Conservation (phyloP, 2,329 filamentous ascomycete species). For the Fusarium sp. region DNA sequence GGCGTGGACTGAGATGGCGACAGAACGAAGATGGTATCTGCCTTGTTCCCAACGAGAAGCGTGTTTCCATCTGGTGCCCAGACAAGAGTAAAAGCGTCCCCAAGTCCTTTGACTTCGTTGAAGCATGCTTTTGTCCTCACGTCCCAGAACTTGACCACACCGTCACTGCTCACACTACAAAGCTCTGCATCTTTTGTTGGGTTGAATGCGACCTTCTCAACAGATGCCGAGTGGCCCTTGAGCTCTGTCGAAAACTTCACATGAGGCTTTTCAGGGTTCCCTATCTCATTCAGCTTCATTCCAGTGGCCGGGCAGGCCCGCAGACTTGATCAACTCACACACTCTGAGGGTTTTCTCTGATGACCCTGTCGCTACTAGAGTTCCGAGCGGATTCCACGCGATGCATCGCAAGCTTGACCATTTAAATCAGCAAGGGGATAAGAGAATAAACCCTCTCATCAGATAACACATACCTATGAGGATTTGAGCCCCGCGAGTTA, state of each 20-base stretch:
- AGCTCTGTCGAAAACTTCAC: constrained; percentile 81
- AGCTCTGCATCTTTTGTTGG: constrained; percentile 81
- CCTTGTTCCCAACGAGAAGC: constrained; percentile 79
- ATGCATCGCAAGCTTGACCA: constrained; percentile 76
- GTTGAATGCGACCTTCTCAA: constrained; percentile 84
- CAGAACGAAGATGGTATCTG: constrained; percentile 71
- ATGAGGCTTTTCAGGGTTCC: constrained; percentile 81
- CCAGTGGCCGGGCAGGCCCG: too few species aligned
- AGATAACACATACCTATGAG: constrained; percentile 64
- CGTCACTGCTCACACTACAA: constrained; percentile 79
- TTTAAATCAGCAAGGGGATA: constrained; percentile 21
- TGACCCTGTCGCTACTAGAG: constrained; percentile 84
- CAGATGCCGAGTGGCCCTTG: constrained; percentile 71
- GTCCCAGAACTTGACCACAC: constrained; percentile 83
- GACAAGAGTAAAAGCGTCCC: constrained; percentile 75
- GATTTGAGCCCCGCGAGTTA: constrained; percentile 63
- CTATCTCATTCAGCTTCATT: constrained; percentile 49
- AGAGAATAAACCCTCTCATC: background rate
- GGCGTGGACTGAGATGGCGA: constrained; percentile 69
- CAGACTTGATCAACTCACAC: constrained; percentile 61
- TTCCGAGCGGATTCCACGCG: constrained; percentile 89
- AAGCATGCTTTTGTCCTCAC: constrained; percentile 77
- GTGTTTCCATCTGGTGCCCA: constrained; percentile 80
- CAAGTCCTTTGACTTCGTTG: constrained; percentile 75
- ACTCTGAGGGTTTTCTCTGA: constrained; percentile 77